Evolutionary conservation across 31 red algal species (phyloP), one percentile per base, ranked within the genome.

Genomic region (Odonthalia washingtoniensis): DNA sequence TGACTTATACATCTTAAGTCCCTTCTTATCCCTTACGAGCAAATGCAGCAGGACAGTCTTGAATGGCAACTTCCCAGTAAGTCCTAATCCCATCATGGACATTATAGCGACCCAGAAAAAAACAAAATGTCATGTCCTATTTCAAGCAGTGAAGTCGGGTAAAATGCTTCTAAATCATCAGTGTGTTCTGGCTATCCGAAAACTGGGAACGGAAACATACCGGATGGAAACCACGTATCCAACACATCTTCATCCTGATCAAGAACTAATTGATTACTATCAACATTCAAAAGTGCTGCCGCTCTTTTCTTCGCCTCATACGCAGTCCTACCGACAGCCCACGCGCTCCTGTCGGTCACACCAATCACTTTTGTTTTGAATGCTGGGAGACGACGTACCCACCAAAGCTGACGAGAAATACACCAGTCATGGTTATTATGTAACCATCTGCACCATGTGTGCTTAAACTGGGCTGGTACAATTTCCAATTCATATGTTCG

Each of bases 141-240:
- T 75, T 96, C 95, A 30, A 99, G 81, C 39, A 97, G 21, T 14
- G 89, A 94, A 38, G 93, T 97, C n/a, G 98, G 98, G 79, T 94
- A 99, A 70, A 99, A 99, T 4, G 86, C 83, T 34, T 94, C 68
- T 62, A 95, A 70, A 38, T 94, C 87, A 1, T 88, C 88, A 38
- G 89, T 81, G 40, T 92, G 61, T 16, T 98, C 75, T 2, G 98
- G 98, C 98, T 94, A 99, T 28, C 95, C 95, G 70, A 99, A 96
- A 2, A 94, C 91, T 57, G 95, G 94, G 73, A 99, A 99, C 27
- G 98, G 98, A 62, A 94, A 99, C 18, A 99, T 63, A 40, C 95
- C 95, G n/a, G 98, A 99, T 35, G 95, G 95, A 74, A 97, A 99
- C 98, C 98, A 99, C 21, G 98, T 99, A 70, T 99, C 98, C 4